Percentiles rank a stretch among this genome's conserved stretches.
Conservation (phyloP, 108 stramenopile species). For the Skeletonema menzelii region DNA sequence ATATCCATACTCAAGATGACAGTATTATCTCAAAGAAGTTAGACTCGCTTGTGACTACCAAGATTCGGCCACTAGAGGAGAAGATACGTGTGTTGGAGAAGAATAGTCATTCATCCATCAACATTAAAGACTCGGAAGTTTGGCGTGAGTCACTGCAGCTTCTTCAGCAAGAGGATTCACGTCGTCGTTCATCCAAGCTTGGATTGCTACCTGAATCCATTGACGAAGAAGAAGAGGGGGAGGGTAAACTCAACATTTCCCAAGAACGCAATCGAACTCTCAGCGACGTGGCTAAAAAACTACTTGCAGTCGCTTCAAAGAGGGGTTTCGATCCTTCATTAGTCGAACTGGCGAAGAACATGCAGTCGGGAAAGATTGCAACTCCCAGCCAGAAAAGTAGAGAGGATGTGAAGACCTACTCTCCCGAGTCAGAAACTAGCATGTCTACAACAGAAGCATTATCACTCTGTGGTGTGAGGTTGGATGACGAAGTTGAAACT, state of each 20-base stretch:
- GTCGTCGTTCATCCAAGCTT: too few relatives aligned
- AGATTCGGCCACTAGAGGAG: too few relatives aligned
- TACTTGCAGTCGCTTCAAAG: background rate
- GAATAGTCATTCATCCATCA: background rate
- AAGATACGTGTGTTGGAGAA: background rate
- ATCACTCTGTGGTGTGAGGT: background rate
- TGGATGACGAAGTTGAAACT: background rate
- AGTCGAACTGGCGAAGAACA: background rate
- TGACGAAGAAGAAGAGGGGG: background rate
- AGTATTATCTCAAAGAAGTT: too few relatives aligned
- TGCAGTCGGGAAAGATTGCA: background rate
- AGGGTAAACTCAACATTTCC: background rate
- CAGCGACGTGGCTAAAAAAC: background rate
- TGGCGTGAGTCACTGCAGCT: background rate
- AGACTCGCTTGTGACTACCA: too few relatives aligned
- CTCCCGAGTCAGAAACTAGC: background rate
- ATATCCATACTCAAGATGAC: too few relatives aligned
- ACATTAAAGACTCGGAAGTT: background rate
- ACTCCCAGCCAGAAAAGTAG: background rate
- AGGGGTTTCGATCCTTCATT: background rate
- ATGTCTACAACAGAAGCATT: background rate
- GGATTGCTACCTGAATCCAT: too few relatives aligned
- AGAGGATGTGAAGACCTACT: background rate
- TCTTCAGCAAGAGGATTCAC: background rate
- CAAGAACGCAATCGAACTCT: background rate